phyloP scores from a whole-genome alignment of 306 rosid genomes.

The Vigna trinervia region DNA sequence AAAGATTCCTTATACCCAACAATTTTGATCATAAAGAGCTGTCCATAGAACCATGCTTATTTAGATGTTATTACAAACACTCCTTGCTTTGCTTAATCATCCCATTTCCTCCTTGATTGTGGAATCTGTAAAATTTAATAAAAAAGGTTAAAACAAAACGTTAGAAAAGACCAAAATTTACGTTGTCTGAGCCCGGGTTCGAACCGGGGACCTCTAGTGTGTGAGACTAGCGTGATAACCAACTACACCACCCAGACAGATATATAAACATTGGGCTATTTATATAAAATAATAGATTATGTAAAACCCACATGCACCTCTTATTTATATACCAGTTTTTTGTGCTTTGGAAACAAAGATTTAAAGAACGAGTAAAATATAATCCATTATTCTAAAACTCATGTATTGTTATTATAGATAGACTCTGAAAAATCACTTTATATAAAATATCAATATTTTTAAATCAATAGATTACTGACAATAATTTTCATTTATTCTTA shows the following conservation, averaged over 20 bases:
- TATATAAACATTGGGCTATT: accelerated
- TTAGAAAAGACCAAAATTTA: background rate
- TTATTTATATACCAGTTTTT: accelerated
- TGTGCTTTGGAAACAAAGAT: too few relatives aligned
- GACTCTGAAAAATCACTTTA: too few relatives aligned
- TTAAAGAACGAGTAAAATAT: too few relatives aligned
- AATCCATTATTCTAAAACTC: too few relatives aligned
- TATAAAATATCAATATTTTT: too few relatives aligned
- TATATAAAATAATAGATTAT: too few relatives aligned
- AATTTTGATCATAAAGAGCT: background rate
- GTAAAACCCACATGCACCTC: too few relatives aligned
- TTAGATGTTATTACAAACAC: background rate
- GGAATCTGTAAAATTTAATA: conserved; percentile 43
- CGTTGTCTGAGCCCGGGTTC: conserved; percentile 48
- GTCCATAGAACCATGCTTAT: background rate
- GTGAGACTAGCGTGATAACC: conserved; percentile 54
- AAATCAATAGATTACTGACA: too few relatives aligned
- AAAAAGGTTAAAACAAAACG: background rate
- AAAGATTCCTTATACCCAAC: too few relatives aligned
- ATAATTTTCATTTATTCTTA: too few relatives aligned
- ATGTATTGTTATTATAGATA: too few relatives aligned
- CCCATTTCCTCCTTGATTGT: conserved; percentile 19
- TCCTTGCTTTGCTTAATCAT: background rate
- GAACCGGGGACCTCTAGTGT: conserved; percentile 53
- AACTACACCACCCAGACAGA: conserved; percentile 52